Percentiles rank a stretch among this genome's conserved stretches.
phyloP scores from a whole-genome alignment of 108 stramenopile genomes.

The Ochromonas danica region DNA sequence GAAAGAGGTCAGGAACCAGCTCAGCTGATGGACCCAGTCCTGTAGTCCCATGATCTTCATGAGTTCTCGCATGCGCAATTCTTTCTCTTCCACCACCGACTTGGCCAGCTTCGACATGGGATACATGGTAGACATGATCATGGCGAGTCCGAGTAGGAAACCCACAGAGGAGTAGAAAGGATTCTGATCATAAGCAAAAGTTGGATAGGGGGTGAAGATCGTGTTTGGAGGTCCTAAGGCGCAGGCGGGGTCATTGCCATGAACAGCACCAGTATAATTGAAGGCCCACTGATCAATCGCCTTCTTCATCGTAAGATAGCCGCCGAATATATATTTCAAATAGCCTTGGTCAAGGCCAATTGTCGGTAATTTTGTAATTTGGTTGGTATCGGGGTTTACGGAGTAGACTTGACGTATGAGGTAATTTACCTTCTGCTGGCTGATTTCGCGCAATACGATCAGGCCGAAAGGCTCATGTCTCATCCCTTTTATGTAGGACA shows the following conservation, averaged over 20 bases:
- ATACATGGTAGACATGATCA: slow-evolving; percentile 62
- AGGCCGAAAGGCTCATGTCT: slow-evolving; percentile 59
- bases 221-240: slow-evolving; percentile 41
- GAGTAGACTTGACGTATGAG: slow-evolving; percentile 65
- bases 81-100: slow-evolving; percentile 61
- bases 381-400: slow-evolving; percentile 58
- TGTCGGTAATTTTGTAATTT: slow-evolving; percentile 43
- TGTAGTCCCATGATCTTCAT: slow-evolving; percentile 59
- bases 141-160: slow-evolving; percentile 58
- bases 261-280: slow-evolving; percentile 11
- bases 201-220: slow-evolving; percentile 57
- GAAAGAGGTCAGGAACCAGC: slow-evolving; percentile 51
- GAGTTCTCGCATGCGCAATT: slow-evolving; percentile 55
- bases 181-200: slow-evolving; percentile 59
- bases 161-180: slow-evolving; percentile 59
- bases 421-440: slow-evolving; percentile 42
- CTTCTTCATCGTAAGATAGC: slow-evolving; percentile 58
- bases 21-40: slow-evolving; percentile 47
- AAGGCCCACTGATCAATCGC: slow-evolving; percentile 59
- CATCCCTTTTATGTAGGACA: slow-evolving; percentile 52
- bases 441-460: slow-evolving; percentile 43
- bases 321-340: slow-evolving; percentile 59
- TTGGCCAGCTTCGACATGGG: slow-evolving; percentile 60
- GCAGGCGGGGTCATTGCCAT: slow-evolving; percentile 23
- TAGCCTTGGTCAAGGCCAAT: slow-evolving; percentile 52